Percentiles rank a stretch among this genome's conserved stretches.
These are phyloP conservation scores for Apiotrichum laibachii DNA, from an alignment of 1,284 basidiomycete genomes.

Conservation along the genomic window DNA sequence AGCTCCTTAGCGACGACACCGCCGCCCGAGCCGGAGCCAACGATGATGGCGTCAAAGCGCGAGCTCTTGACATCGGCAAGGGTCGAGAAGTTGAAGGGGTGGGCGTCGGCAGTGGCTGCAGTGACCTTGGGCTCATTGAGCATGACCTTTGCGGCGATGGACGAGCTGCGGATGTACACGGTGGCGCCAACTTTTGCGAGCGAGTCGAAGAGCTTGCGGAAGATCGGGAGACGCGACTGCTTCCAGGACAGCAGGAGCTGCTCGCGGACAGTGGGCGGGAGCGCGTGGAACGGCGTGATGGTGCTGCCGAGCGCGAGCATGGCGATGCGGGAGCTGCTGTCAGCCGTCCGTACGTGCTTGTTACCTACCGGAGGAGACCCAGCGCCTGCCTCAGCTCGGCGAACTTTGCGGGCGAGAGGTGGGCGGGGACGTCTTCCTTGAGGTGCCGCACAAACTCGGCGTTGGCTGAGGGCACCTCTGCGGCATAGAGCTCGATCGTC, in stretches of 20 bases:
- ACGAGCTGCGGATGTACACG: conserved; percentile 17
- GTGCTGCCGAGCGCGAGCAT: conserved; percentile 10
- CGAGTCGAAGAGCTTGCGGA: conserved; percentile 18
- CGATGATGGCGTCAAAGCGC: conserved; percentile 28
- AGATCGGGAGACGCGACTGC: conserved; percentile 4
- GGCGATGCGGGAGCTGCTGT: conserved; percentile 10
- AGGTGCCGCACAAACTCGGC: conserved; percentile 6
- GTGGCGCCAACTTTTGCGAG: conserved; percentile 13
- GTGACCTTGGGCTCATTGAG: conserved; percentile 5
- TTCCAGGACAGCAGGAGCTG: conserved; percentile 15
- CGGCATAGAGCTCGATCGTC: conserved; percentile 15
- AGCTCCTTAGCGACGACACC: conserved; percentile 48
- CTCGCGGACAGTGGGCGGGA: conserved; percentile 12
- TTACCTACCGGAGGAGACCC: conserved; percentile 22
- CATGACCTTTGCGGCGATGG: conserved; percentile 12
- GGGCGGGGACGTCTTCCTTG: conserved; percentile 8
- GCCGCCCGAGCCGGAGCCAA: conserved; percentile 55
- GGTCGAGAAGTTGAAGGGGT: conserved; percentile 5
- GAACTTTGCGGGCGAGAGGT: conserved; percentile 14
- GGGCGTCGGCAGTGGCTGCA: not conserved
- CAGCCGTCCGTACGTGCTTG: not conserved
- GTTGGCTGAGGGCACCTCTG: conserved; percentile 13
- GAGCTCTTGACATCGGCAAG: not conserved
- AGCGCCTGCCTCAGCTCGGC: conserved; percentile 26
- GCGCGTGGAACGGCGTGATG: conserved; percentile 18